phyloP scores from a whole-genome alignment of 352 stramenopile genomes.

The Phytophthora sp. region DNA sequence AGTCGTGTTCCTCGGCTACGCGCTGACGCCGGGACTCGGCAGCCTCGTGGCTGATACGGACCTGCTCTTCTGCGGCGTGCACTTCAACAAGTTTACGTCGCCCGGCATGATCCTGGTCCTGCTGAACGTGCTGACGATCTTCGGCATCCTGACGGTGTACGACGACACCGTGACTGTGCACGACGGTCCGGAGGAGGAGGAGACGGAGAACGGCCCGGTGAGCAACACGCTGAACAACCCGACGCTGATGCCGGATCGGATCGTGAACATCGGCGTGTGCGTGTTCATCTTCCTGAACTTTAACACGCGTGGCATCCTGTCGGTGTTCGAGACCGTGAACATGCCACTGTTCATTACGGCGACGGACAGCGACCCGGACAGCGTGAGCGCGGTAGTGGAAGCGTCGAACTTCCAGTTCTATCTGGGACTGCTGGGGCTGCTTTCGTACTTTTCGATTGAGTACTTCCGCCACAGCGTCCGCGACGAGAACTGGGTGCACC shows the following conservation, averaged over 20 bases:
- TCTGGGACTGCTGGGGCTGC: slow-evolving; percentile 61
- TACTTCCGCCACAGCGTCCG: slow-evolving; percentile 64
- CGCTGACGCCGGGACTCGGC: slow-evolving; percentile 65
- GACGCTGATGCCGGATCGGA: slow-evolving; percentile 51
- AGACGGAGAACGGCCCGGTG: slow-evolving; percentile 12
- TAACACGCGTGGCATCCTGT: slow-evolving; percentile 72
- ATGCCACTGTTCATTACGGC: slow-evolving; percentile 74
- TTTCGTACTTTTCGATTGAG: slow-evolving; percentile 80
- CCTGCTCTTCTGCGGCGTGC: slow-evolving; percentile 49
- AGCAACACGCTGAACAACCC: slow-evolving; percentile 54
- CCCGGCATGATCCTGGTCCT: slow-evolving; percentile 62
- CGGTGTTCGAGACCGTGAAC: slow-evolving; percentile 83
- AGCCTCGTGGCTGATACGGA: slow-evolving; percentile 63
- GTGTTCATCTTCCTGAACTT: slow-evolving; percentile 86
- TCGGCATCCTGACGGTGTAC: slow-evolving; percentile 63
- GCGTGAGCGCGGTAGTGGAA: slow-evolving; percentile 48
- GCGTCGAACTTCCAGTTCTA: slow-evolving; percentile 88
- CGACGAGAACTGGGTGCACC: slow-evolving; percentile 71
- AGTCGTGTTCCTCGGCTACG: slow-evolving; percentile 79
- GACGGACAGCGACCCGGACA: slow-evolving; percentile 56
- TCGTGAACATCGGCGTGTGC: slow-evolving; percentile 65
- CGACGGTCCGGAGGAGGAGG: slow-evolving; percentile 56
- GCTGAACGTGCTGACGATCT: slow-evolving; percentile 66
- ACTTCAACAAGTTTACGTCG: slow-evolving; percentile 77
- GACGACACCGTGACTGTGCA: slow-evolving; percentile 60